A percentile compares a stretch with the other conserved stretches of the same genome.
Conservation (phyloP, 805 yeast species). For the Candida patagonica region DNA sequence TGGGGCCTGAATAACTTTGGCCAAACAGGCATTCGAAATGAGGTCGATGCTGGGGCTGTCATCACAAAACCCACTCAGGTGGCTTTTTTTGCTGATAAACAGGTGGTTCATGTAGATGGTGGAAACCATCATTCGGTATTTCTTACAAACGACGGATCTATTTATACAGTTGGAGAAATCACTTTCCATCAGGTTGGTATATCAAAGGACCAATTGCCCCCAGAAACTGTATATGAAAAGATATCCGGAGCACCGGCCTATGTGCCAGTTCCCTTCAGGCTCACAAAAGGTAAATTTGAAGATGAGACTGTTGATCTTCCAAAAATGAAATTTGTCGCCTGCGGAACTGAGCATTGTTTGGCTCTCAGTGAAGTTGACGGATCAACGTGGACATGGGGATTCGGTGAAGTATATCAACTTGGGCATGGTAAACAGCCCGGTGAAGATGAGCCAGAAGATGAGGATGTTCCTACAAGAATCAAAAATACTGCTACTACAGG, state of each 20-base stretch:
- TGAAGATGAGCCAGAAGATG: slow-evolving; percentile 84
- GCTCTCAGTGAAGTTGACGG: slow-evolving; percentile 76
- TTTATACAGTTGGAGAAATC: slow-evolving; percentile 81
- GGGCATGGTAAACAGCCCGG: slow-evolving; percentile 78
- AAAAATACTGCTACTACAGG: slow-evolving; percentile 87
- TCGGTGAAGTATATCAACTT: slow-evolving; percentile 92
- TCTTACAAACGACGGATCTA: slow-evolving; percentile 58
- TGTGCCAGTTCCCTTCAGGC: slow-evolving; percentile 73
- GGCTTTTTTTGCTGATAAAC: slow-evolving; percentile 48
- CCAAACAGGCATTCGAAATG: slow-evolving; percentile 79
- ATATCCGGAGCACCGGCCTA: slow-evolving; percentile 63
- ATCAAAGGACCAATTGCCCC: slow-evolving; percentile 54
- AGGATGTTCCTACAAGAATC: slow-evolving; percentile 79
- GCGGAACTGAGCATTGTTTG: slow-evolving; percentile 88
- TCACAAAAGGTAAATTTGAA: slow-evolving; percentile 33
- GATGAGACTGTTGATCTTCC: slow-evolving; percentile 32
- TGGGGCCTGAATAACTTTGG: slow-evolving; percentile 99
- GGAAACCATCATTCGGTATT: slow-evolving; percentile 95
- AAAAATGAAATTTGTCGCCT: slow-evolving; percentile 49
- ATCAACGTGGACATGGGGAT: slow-evolving; percentile 90
- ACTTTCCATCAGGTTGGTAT: slow-evolving; percentile 94
- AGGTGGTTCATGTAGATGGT: slow-evolving; percentile 55
- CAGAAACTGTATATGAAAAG: slow-evolving; percentile 63
- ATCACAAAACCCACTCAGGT: slow-evolving; percentile 71
- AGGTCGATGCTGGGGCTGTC: slow-evolving; percentile 49